Percentiles rank a stretch among this genome's conserved stretches.
Conservation (phyloP, 371 early-diverging fungal species). For the Phascolomyces articulosus region DNA sequence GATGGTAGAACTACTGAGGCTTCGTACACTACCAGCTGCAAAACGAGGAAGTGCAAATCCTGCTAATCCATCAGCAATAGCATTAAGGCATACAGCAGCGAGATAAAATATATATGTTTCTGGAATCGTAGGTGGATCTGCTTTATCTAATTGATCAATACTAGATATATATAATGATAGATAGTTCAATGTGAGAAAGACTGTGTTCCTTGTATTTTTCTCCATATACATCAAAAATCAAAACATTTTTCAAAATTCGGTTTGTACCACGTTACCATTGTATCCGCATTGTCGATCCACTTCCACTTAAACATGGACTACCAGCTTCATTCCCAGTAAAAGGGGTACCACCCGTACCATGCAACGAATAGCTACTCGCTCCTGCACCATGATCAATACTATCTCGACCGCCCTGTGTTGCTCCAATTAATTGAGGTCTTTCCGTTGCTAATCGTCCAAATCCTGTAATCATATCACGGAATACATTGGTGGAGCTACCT, state of each 20-base stretch:
- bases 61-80: conserved; percentile 76
- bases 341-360: conserved; percentile 1
- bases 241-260: too few relatives aligned
- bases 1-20: conserved; percentile 15
- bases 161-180: conserved; percentile 30
- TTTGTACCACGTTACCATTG: too few relatives aligned
- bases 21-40: conserved; percentile 34
- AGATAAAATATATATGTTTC: conserved; percentile 88
- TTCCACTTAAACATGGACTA: conserved; percentile 44
- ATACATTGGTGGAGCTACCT: conserved; percentile 72
- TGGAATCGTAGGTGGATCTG: conserved; percentile 87
- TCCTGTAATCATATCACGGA: conserved; percentile 80
- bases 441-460: conserved; percentile 82
- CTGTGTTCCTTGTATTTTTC: too few relatives aligned
- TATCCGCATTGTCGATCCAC: conserved; percentile 67
- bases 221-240: too few relatives aligned
- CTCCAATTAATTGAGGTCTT: conserved; percentile 70
- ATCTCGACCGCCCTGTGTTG: conserved; percentile 54
- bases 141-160: conserved; percentile 91
- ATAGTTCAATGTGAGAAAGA: too few relatives aligned
- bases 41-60: conserved; percentile 67
- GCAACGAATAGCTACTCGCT: conserved; percentile 5
- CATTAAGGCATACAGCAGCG: conserved; percentile 68
- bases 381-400: conserved; percentile 37
- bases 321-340: conserved; percentile 3